A percentile compares a stretch with the other conserved stretches of the same genome.
These are phyloP conservation scores for Polytrichum formosum DNA, from an alignment of 225 moss, liverwort and hornwort genomes.

Conservation along the genomic window DNA sequence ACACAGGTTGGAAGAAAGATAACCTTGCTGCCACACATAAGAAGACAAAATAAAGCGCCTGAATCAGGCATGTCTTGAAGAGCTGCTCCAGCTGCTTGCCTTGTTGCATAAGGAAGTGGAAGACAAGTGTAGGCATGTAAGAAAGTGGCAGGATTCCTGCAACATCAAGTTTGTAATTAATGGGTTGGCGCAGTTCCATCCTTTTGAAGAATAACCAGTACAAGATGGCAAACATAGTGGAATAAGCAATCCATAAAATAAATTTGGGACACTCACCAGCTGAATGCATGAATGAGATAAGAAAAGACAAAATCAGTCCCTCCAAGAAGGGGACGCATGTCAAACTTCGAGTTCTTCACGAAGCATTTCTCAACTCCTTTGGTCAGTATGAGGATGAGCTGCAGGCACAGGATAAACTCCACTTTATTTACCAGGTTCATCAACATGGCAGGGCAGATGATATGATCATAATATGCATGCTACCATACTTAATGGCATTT, in stretches of 20 bases:
- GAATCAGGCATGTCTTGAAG: constrained; percentile 84
- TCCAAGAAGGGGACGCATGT: constrained; percentile 96
- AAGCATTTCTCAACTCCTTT: constrained; percentile 97
- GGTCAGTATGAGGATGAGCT: constrained; percentile 90
- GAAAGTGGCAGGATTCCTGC: constrained; percentile 91
- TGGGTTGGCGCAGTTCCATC: not conserved
- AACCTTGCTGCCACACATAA: constrained; percentile 94
- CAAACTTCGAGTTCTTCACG: constrained; percentile 86
- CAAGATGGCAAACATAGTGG: not conserved
- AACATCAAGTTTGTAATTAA: not conserved
- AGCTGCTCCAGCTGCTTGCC: constrained; percentile 88
- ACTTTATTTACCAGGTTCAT: not conserved
- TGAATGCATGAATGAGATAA: constrained; percentile 93
- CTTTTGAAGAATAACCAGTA: not conserved
- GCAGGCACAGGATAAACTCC: constrained; percentile 20
- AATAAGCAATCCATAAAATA: constrained; percentile 4
- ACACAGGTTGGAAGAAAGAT: not conserved
- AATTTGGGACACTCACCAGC: constrained; percentile 56
- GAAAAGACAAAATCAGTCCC: constrained; percentile 95
- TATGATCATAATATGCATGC: too few relatives aligned
- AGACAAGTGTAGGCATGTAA: constrained; percentile 87
- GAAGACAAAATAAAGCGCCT: constrained; percentile 78
- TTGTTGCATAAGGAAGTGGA: constrained; percentile 80
- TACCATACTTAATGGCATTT: too few relatives aligned
- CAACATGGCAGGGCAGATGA: too few relatives aligned